Percentiles rank a stretch among this genome's conserved stretches.
Evolutionary conservation across 257 asterid species (phyloP).

Genomic region (Plantago ovata): DNA sequence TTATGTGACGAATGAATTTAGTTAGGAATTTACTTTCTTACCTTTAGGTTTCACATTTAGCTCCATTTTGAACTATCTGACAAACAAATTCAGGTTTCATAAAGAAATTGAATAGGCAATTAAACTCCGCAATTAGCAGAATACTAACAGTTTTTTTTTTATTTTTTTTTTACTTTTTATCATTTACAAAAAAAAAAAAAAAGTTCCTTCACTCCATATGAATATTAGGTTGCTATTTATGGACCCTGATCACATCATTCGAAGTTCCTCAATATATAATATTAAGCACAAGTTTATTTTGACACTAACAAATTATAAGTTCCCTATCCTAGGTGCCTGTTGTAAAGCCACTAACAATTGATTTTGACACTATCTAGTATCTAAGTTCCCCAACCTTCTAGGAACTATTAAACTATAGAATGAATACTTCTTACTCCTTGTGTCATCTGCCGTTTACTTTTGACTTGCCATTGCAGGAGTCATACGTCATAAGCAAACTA

Average conservation of each 20-base stretch:
- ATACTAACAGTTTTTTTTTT: neutral
- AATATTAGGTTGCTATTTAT: neutral
- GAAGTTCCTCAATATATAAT: too few relatives aligned
- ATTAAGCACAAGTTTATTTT: too few relatives aligned
- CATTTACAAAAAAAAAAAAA: too few relatives aligned
- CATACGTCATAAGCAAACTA: neutral
- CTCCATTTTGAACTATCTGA: too few relatives aligned
- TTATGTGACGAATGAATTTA: neutral
- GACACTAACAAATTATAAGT: too few relatives aligned
- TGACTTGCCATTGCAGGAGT: neutral
- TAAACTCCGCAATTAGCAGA: slow-evolving; percentile 1
- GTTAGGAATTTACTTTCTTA: neutral
- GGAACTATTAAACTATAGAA: neutral
- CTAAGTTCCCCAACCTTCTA: neutral
- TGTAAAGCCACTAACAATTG: too few relatives aligned
- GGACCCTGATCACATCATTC: neutral
- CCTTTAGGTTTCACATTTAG: slow-evolving; percentile 14
- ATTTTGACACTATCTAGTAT: too few relatives aligned
- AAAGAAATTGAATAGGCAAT: neutral
- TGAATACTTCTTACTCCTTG: neutral
- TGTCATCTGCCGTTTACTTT: neutral
- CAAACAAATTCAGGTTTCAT: too few relatives aligned
- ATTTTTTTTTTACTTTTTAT: too few relatives aligned
- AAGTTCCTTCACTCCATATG: neutral
- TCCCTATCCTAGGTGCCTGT: too few relatives aligned